Base-by-base conservation (phyloP, 345 rosid species). In the Conringia planisiliqua region DNA sequence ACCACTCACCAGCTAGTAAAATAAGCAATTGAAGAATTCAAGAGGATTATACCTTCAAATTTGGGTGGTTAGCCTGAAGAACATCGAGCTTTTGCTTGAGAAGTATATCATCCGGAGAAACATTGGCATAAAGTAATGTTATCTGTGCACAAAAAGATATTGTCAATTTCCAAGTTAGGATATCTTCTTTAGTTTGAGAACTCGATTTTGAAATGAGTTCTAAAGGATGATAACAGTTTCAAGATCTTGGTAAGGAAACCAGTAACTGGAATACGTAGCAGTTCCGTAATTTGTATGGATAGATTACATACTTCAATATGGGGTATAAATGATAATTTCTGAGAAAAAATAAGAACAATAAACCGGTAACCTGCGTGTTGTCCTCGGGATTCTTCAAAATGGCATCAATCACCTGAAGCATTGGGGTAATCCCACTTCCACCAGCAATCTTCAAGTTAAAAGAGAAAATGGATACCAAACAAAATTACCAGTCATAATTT, bases 371-470 rank as follows among this genome's bases (percentile, higher is more conserved):
- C 96, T 93, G 87, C 55, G 98, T 91, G 66, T 89, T 91, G 86
- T 93, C 98, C 47, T 89, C 87, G 1, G 94, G 90, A 77, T 93
- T 91, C 86, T 87, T 91, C 78, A 93, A 42, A 60, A 93, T 87
- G 61, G 91, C 94, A 73, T 93, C 98, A 44, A 93, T 89, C 38
- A 91, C 89, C 79, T 93, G 98, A 80, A 93, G 93, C 97, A 93
- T 93, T 65, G 98, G 98, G 46, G 98, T 91, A 74, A 93, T 93
- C 70, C 98, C 98, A 43, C 90, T 79, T 66, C 98, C 98, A 75
- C 98, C 98, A 17, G 98, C 96, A 79, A 93, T 87, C 98, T 91
- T 30, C 62, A 58, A 48, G 35, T 20, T 22, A 54, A 2, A 29
- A 6, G 9, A 6, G 5, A 54, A 52, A 24, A 27, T 14, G 17